Base-by-base conservation (phyloP, 1,284 basidiomycete species). In the Grifola frondosa region DNA sequence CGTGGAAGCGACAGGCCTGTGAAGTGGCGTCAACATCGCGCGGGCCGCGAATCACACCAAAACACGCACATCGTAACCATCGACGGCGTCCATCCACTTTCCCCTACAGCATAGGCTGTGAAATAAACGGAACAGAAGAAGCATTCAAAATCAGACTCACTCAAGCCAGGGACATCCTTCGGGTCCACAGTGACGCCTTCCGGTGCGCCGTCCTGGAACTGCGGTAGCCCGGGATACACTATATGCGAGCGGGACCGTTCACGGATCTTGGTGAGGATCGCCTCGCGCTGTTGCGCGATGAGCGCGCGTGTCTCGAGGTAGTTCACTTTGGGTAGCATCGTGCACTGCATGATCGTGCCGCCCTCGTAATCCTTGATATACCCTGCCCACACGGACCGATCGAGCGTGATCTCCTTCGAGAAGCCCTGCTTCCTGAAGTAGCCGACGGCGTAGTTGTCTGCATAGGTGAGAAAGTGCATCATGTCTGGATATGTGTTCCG, bases 351-450 rank as follows among this genome's bases (percentile, higher is more conserved):
- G 69, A 99, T 91, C 33, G 97, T 99, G n/a, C 94, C 96, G 35
- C 97, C 97, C 64, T 99, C 97, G 66, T 99, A 99, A 65, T 99
- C 97, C 67, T 99, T 99, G 81, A 99, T 99, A 66, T 99, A 99
- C 1, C 96, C 97, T 1, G 96, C 95, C 97, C 97, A 99, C 4
- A 89, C 76, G 2, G 91, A 84, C 29, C 95, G 81, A 46, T 90
- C 87, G 15, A 97, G 80, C 0, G 86, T 88, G 54, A 99, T 97
- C 53, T 99, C 95, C 66, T 98, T 99, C 1, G 92, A 91, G 68
- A 99, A 99, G 0, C 96, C 95, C 69, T 98, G 96, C 66, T 99
- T 99, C 64, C 95, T 94, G 73, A 99, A 99, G 68, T 97, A 99
- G 6, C 97, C 97, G 39, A 99, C 95, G 8, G 96, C 95, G 64